Percentiles rank a stretch among this genome's conserved stretches.
phyloP scores from a whole-genome alignment of 106 monocot genomes.

The Dendrobium huoshanense region DNA sequence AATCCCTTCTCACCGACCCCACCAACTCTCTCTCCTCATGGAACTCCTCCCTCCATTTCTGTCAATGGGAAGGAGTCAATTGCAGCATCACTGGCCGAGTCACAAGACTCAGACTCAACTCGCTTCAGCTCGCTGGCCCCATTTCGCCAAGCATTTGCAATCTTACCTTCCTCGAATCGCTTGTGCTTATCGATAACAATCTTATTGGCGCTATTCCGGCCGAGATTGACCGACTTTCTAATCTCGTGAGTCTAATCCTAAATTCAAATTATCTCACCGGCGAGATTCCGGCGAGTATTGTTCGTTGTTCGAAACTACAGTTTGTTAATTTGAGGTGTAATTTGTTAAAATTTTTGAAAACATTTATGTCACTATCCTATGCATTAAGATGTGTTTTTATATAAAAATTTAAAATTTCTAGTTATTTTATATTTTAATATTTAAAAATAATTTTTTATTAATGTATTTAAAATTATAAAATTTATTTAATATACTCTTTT shows the following conservation, averaged over 20 bases:
- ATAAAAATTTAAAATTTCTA: no score
- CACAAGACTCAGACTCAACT: slow-evolving; percentile 14
- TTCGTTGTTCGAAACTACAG: slow-evolving; percentile 2
- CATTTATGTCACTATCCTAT: no score
- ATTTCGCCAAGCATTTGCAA: slow-evolving; percentile 31
- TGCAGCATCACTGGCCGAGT: slow-evolving; percentile 22
- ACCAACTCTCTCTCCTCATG: slow-evolving; percentile 13
- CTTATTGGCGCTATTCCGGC: slow-evolving; percentile 26
- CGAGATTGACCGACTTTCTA: slow-evolving; percentile 13
- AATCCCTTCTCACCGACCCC: slow-evolving; percentile 16
- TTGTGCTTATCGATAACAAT: slow-evolving; percentile 21
- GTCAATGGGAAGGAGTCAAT: slow-evolving; percentile 40
- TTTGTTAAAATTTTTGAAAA: not conserved
- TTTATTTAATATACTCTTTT: no score
- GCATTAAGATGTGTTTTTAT: no score
- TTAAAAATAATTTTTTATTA: no score
- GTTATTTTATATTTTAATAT: no score
- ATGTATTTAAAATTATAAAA: no score
- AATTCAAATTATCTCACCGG: slow-evolving; percentile 18
- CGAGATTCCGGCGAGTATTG: slow-evolving; percentile 1
- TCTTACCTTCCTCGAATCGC: slow-evolving; percentile 27
- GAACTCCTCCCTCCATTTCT: slow-evolving; percentile 21
- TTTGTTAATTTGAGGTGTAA: slow-evolving; percentile 2
- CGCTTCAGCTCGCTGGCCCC: slow-evolving; percentile 22
- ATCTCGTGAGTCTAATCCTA: slow-evolving; percentile 21